phyloP scores from a whole-genome alignment of 2,329 filamentous ascomycete genomes.

The Sporothrix euskadiensis region DNA sequence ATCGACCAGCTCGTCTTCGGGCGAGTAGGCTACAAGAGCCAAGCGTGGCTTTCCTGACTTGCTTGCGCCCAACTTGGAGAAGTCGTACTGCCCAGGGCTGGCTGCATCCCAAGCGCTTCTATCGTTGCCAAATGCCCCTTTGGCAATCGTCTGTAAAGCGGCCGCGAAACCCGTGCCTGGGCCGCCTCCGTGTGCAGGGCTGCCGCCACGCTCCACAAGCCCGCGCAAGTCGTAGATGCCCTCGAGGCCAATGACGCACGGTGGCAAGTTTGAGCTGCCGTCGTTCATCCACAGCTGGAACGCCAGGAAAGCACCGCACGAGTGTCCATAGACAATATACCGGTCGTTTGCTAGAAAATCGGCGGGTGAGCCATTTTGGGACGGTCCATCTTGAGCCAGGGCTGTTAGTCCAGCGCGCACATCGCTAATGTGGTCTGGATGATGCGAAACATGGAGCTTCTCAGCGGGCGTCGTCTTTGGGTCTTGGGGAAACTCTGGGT shows the following conservation, averaged over 20 bases:
- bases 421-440: slow-evolving; percentile 64
- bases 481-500: slow-evolving; percentile 51
- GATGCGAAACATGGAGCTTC: slow-evolving; percentile 47
- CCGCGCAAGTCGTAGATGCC: slow-evolving; percentile 67
- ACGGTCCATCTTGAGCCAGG: slow-evolving; percentile 39
- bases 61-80: neutral
- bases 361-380: slow-evolving; percentile 33
- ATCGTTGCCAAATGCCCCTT: slow-evolving; percentile 61
- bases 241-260: slow-evolving; percentile 60
- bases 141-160: slow-evolving; percentile 37
- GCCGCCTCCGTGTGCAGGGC: slow-evolving; percentile 47
- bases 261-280: slow-evolving; percentile 16
- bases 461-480: slow-evolving; percentile 40
- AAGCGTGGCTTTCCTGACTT: slow-evolving; percentile 30
- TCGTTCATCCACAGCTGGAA: slow-evolving; percentile 56
- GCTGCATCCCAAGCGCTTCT: slow-evolving; percentile 53
- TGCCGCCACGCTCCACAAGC: slow-evolving; percentile 50
- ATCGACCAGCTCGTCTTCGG: slow-evolving; percentile 54
- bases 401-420: slow-evolving; percentile 53
- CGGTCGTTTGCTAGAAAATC: slow-evolving; percentile 35
- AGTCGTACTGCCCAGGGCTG: slow-evolving; percentile 52
- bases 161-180: slow-evolving; percentile 46
- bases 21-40: slow-evolving; percentile 48
- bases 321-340: slow-evolving; percentile 63
- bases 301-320: slow-evolving; percentile 63